phyloP scores from a whole-genome alignment of 1,284 basidiomycete species.

The Heterobasidion irregulare region DNA sequence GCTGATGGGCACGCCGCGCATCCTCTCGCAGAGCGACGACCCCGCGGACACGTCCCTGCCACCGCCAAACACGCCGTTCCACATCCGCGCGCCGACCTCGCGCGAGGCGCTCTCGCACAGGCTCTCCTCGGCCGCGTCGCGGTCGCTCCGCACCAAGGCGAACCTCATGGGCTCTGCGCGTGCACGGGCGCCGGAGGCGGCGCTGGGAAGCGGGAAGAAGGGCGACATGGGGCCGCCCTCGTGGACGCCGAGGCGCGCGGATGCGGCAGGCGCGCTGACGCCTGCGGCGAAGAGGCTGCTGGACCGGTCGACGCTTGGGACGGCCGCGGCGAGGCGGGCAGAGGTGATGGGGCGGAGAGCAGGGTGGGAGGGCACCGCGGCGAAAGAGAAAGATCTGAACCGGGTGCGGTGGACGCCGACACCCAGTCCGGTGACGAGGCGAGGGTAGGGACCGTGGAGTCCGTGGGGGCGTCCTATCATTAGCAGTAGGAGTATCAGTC shows the following conservation, averaged over 20 bases:
- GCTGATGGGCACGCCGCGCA: conserved; percentile 77
- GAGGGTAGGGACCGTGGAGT: conserved; percentile 12
- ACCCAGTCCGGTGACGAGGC: conserved; percentile 35
- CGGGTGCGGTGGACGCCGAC: conserved; percentile 77
- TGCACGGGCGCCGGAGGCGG: conserved; percentile 10
- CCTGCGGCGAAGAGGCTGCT: conserved; percentile 74
- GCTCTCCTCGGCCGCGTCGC: conserved; percentile 66
- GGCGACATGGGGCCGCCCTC: conserved; percentile 62
- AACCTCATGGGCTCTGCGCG: conserved; percentile 36
- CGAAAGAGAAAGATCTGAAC: conserved; percentile 50
- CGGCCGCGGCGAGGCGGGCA: conserved; percentile 51
- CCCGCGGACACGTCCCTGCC: conserved; percentile 30
- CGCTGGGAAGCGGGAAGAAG: conserved; percentile 19
- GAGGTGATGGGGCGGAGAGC: conserved; percentile 60
- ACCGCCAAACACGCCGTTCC: conserved; percentile 56
- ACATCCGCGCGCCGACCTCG: conserved; percentile 57
- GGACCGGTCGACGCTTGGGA: conserved; percentile 58
- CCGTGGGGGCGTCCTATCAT: neutral
- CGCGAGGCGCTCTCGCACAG: conserved; percentile 74
- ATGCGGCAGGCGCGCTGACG: conserved; percentile 64
- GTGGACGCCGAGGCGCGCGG: conserved; percentile 57
- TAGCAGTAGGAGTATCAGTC: neutral
- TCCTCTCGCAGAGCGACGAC: conserved; percentile 64
- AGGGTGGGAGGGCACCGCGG: conserved; percentile 43
- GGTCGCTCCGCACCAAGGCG: conserved; percentile 63